Evolutionary conservation across 2,329 filamentous ascomycete species (phyloP), one percentile per base, ranked within the genome.

Genomic region (Aspergillus costaricaensis): DNA sequence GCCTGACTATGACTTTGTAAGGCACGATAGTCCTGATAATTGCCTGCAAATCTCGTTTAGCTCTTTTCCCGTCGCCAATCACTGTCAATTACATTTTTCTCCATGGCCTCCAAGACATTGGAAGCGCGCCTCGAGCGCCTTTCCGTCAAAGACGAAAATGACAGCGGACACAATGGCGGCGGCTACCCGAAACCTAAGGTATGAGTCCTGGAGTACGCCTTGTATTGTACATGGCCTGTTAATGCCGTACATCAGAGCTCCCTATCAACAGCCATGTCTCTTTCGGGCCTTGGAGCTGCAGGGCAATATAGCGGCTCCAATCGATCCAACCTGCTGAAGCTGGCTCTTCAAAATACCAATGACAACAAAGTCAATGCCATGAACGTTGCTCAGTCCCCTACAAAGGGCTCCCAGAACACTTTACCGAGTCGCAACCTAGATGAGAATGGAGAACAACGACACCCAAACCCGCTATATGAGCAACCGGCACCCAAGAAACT

Each of bases 51-150:
- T 47, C 52, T 57, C 60, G 21, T 54, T 58, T 51, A 56, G 51
- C 55, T 54, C 39, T 57, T 39, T 57, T 39, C 49, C 61, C 39
- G 57, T 55, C 36, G 44, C 36, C 21, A 39, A 21, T 14, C 19
- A 19, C 39, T 58, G 17, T 60, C 55, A 58, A 52, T 38, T 56
- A 57, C 25, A 50, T 55, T 17, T 32, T 55, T 50, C 64, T 88
- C 51, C 47, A 85, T 94, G 90, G 86, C 93, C 65, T 86, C 90
- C 61, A 86, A 91, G 68, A 87, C 86, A 55, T 83, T 98, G 50
- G 94, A 97, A 80, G 83, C 90, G 78, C 91, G 91, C 70, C 91
- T 98, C 73, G 92, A 96, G 86, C 89, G 88, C 77, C 86, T 97
- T 80, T 89, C 91, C 19, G 91, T 97, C 64, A 89, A 91, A 69